phyloP scores from a whole-genome alignment of 345 rosid genomes.

The Aurinia saxatilis region DNA sequence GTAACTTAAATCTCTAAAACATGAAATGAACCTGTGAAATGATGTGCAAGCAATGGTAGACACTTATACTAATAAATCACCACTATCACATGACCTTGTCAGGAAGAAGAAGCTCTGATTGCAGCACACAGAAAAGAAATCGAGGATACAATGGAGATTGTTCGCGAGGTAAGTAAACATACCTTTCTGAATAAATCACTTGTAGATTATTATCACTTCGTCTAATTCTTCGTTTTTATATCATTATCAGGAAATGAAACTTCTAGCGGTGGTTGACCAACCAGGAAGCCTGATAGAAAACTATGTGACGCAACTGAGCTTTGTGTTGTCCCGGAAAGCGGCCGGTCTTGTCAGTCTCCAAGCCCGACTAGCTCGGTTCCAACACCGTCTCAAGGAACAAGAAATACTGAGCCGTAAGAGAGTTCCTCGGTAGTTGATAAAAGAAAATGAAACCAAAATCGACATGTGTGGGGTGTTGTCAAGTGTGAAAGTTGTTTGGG shows the following conservation, averaged over 20 bases:
- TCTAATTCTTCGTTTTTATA: neutral
- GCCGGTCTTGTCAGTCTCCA: slow-evolving; percentile 91
- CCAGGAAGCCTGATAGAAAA: slow-evolving; percentile 96
- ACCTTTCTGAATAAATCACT: neutral
- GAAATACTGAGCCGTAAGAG: slow-evolving; percentile 87
- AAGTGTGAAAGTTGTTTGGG: slow-evolving; percentile 16
- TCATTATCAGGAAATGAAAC: slow-evolving; percentile 87
- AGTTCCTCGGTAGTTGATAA: slow-evolving; percentile 39
- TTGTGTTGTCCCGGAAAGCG: slow-evolving; percentile 93
- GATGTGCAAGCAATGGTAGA: slow-evolving; percentile 1
- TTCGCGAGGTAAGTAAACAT: slow-evolving; percentile 68
- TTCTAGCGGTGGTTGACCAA: slow-evolving; percentile 91
- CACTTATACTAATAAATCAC: neutral
- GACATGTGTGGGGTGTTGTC: slow-evolving; percentile 13
- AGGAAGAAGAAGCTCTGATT: slow-evolving; percentile 97
- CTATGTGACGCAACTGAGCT: slow-evolving; percentile 83
- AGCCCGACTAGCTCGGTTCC: slow-evolving; percentile 93
- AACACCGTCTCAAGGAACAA: slow-evolving; percentile 90
- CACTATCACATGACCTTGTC: neutral
- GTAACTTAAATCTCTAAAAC: neutral
- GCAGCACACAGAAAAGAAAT: slow-evolving; percentile 97
- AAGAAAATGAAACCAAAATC: slow-evolving; percentile 1
- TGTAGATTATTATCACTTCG: neutral
- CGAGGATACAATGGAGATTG: slow-evolving; percentile 97
- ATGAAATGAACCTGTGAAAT: neutral